Conservation (phyloP, 768 basidiomycete species). For the Serendipita sp. region DNA sequence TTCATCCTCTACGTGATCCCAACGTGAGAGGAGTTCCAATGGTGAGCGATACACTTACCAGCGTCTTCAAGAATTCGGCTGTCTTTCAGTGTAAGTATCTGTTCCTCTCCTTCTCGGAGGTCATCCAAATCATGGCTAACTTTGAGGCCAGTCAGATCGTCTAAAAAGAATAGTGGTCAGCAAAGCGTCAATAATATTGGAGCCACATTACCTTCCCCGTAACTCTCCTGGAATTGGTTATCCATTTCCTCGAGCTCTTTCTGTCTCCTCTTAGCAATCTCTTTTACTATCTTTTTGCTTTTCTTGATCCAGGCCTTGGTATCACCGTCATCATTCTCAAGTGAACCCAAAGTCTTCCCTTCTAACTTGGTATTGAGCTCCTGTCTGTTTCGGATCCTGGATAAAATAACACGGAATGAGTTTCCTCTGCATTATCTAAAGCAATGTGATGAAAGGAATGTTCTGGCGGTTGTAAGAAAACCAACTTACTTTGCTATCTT, state of each 20-base stretch:
- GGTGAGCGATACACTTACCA: constrained; percentile 31
- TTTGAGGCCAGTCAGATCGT: constrained; percentile 85
- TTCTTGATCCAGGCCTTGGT: constrained; percentile 82
- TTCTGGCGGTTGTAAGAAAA: constrained; percentile 11
- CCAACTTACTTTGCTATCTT: constrained; percentile 79
- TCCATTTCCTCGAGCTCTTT: constrained; percentile 77
- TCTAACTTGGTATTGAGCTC: constrained; percentile 86
- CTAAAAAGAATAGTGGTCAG: constrained; percentile 24
- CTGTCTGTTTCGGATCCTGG: constrained; percentile 81
- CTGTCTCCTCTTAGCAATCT: constrained; percentile 68
- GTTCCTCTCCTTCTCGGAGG: constrained; percentile 84
- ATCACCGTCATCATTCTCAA: constrained; percentile 30
- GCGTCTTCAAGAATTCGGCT: constrained; percentile 89
- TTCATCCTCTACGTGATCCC: constrained; percentile 67
- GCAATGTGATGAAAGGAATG: background rate
- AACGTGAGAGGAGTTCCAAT: constrained; percentile 2
- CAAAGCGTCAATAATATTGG: background rate
- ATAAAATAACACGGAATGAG: constrained; percentile 22
- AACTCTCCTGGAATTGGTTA: constrained; percentile 54
- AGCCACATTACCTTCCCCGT: constrained; percentile 70
- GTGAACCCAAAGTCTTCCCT: constrained; percentile 83
- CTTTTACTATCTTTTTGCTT: constrained; percentile 81
- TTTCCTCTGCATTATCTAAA: background rate
- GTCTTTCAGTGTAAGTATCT: constrained; percentile 94
- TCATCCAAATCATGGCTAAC: constrained; percentile 89